These are phyloP conservation scores for Cadophora luteo-olivacea DNA, from an alignment of 2,329 filamentous ascomycete species.

Conservation along the genomic window DNA sequence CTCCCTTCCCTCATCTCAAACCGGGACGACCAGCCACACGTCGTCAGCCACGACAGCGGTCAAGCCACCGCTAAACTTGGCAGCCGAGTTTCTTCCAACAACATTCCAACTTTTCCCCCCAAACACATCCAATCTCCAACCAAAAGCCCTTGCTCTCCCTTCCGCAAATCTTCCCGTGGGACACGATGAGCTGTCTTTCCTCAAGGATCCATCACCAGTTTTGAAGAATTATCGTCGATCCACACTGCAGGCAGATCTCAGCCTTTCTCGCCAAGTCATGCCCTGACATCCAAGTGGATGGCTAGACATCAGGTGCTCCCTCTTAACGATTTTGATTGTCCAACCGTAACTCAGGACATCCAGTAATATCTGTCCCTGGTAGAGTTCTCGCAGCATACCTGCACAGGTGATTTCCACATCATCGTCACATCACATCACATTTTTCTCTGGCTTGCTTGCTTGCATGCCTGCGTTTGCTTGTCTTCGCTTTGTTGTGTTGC, in stretches of 20 bases:
- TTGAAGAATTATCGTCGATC: neutral
- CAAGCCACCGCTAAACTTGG: constrained; percentile 15
- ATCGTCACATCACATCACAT: neutral
- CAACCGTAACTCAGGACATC: neutral
- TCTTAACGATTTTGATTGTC: constrained; percentile 8
- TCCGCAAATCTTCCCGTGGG: neutral
- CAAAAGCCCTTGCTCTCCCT: neutral
- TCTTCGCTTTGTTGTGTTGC: constrained; percentile 1
- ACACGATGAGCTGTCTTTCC: constrained; percentile 1
- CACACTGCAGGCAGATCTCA: too few species aligned
- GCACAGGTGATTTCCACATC: neutral
- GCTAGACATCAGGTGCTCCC: neutral
- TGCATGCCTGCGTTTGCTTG: constrained; percentile 5
- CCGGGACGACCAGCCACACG: constrained; percentile 21
- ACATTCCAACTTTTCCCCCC: constrained; percentile 22
- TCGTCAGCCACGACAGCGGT: constrained; percentile 21
- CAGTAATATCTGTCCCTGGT: neutral
- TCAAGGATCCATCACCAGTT: neutral
- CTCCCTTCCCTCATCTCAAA: neutral
- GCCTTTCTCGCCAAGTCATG: constrained; percentile 10
- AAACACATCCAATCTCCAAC: neutral
- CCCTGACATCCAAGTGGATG: constrained; percentile 15
- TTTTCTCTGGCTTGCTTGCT: neutral
- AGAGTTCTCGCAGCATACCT: neutral
- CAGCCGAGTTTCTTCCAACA: constrained; percentile 13